These are phyloP conservation scores for Bryum argenteum DNA, from an alignment of 225 moss, liverwort and hornwort genomes.

Conservation along the genomic window DNA sequence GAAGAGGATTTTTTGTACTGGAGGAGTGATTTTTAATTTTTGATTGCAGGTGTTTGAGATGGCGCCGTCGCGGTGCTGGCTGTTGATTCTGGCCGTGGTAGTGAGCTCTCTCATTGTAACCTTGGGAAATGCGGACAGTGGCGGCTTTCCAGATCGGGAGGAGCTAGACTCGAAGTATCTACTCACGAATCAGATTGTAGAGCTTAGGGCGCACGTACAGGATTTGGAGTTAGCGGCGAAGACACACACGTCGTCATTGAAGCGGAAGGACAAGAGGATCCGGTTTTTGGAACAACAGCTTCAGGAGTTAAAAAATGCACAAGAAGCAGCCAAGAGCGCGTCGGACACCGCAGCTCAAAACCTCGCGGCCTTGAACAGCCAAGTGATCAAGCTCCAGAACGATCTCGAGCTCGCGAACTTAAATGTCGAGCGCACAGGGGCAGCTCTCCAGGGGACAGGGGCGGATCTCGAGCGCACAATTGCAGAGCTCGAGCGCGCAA, in stretches of 20 bases:
- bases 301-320: conserved; percentile 26
- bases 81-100: conserved; percentile 33
- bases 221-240: conserved; percentile 45
- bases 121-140: conserved; percentile 31
- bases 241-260: conserved; percentile 41
- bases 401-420: conserved; percentile 22
- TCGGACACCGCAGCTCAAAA: conserved; percentile 25
- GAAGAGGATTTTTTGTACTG: neutral
- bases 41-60: conserved; percentile 23
- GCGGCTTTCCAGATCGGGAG: conserved; percentile 45
- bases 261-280: conserved; percentile 62
- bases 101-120: conserved; percentile 35
- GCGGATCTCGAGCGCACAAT: neutral
- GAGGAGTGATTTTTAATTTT: neutral
- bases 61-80: conserved; percentile 28
- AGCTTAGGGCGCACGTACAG: conserved; percentile 36
- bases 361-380: conserved; percentile 19
- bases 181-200: conserved; percentile 43
- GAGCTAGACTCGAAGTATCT: conserved; percentile 57
- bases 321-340: conserved; percentile 3
- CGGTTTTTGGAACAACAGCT: conserved; percentile 44
- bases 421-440: conserved; percentile 3
- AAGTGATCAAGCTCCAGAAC: conserved; percentile 34
- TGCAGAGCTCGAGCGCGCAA: conserved; percentile 24
- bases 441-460: conserved; percentile 24